Evolutionary conservation across 352 stramenopile genomes (phyloP), one percentile per base, ranked within the genome.

Genomic region (Blastocystis sp.): DNA sequence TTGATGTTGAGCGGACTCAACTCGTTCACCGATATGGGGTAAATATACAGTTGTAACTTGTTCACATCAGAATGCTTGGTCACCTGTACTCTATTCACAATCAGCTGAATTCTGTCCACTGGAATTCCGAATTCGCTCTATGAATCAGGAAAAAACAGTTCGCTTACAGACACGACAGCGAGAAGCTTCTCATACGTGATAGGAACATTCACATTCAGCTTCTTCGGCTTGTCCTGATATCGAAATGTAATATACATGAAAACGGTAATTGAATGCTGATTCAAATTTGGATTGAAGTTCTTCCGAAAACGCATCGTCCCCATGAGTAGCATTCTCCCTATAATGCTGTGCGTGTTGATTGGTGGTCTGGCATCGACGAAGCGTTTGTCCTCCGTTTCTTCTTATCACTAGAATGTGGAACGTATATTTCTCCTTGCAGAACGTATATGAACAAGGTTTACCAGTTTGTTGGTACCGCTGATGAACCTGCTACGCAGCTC

Each of bases 381-480:
- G 61, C 18, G 61, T 51, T 46, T 51, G 14, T 51, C 16, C 1
- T 73, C 3, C 34, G 2, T 27, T 9, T 53, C 24, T 56, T n/a
- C 11, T 76, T 14, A 38, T 38, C 36, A 32, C 9, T 81, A 81
- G 69, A 81, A 34, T 81, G 69, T 34, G 69, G 69, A 24, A 81
- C 69, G 6, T 81, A 49, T 29, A 81, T 81, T 34, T 81, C 69
- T 29, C 69, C 69, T 29, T 81, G 69, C 27, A 14, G 44, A 48
- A 29, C 27, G 18, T 81, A 64, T 42, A 24, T 81, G 1, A 81
- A 81, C 46, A 81, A 81, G 40, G 69, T 81, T 21, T 81, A 81
- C 27, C n/a, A 81, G 48, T 81, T 81, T 27, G 36, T 81, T 29
- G 69, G 69, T 4, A 14, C 44, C 4, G 8, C 11, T 2, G 69